These are phyloP conservation scores for Colletotrichum godetiae DNA, from an alignment of 2,329 filamentous ascomycete species.

Conservation along the genomic window DNA sequence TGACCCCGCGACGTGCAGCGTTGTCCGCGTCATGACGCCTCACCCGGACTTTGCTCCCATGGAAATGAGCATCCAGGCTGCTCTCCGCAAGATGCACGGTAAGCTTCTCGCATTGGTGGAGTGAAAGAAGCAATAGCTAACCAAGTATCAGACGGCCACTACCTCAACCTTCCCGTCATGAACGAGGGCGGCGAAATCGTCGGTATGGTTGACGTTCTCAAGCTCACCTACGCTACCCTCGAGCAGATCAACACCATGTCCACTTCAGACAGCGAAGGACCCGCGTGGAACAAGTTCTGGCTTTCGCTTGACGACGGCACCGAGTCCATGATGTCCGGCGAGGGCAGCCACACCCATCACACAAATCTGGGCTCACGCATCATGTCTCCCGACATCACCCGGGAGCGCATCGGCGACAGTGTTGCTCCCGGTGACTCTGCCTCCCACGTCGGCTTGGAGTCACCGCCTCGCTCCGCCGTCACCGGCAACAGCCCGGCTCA, in stretches of 20 bases:
- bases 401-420: constrained; percentile 81
- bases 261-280: constrained; percentile 88
- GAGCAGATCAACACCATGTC: constrained; percentile 98
- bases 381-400: constrained; percentile 81
- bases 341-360: constrained; percentile 78
- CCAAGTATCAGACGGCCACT: constrained; percentile 83
- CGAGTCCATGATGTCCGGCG: constrained; percentile 95
- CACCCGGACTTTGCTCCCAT: constrained; percentile 98
- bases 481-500: constrained; percentile 64
- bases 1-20: constrained; percentile 94
- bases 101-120: constrained; percentile 46
- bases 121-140: constrained; percentile 27
- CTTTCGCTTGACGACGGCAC: constrained; percentile 94
- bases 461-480: constrained; percentile 74
- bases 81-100: constrained; percentile 99
- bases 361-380: constrained; percentile 75
- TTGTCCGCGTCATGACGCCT: constrained; percentile 98
- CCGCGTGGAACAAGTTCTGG: constrained; percentile 99
- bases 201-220: constrained; percentile 98
- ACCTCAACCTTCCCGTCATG: constrained; percentile 98
- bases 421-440: constrained; percentile 94
- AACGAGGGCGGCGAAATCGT: constrained; percentile 97
- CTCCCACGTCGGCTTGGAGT: constrained; percentile 87
- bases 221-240: constrained; percentile 96
- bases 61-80: constrained; percentile 99